phyloP scores from a whole-genome alignment of 305 asterid species.

The Withania somnifera region DNA sequence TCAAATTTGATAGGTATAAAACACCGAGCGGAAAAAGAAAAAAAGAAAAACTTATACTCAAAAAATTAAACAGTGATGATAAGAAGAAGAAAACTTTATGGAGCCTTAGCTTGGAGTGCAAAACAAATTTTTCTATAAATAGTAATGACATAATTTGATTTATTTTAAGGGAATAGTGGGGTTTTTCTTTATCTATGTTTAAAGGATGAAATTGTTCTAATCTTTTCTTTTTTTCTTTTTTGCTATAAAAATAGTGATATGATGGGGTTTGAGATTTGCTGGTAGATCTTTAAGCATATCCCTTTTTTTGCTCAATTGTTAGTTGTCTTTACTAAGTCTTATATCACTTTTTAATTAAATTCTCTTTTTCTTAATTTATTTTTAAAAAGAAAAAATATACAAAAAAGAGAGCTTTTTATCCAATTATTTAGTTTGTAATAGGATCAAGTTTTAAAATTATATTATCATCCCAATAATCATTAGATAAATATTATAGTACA shows the following conservation, averaged over 20 bases:
- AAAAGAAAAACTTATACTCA: no score
- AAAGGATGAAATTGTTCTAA: not conserved
- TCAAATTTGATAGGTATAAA: no score
- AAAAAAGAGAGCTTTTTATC: not conserved
- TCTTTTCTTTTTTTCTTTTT: not conserved
- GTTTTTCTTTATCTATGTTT: not conserved
- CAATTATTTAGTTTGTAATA: not conserved
- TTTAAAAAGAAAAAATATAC: not conserved
- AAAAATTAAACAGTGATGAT: not conserved
- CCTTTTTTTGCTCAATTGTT: conserved; percentile 6
- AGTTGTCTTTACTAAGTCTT: conserved; percentile 6
- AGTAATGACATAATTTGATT: not conserved
- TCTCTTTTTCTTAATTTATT: not conserved
- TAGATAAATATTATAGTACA: not conserved
- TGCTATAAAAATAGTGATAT: not conserved
- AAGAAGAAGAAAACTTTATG: not conserved
- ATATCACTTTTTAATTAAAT: not conserved
- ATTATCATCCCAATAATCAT: not conserved
- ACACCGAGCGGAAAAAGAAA: no score
- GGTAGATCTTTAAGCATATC: conserved; percentile 9
- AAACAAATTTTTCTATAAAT: conserved; percentile 4
- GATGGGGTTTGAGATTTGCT: conserved; percentile 2
- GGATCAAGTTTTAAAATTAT: not conserved
- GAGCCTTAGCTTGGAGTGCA: not conserved
- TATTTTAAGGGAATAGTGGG: not conserved